Conservation (phyloP, 2,329 filamentous ascomycete species). For the Trematosphaeria pertusa region DNA sequence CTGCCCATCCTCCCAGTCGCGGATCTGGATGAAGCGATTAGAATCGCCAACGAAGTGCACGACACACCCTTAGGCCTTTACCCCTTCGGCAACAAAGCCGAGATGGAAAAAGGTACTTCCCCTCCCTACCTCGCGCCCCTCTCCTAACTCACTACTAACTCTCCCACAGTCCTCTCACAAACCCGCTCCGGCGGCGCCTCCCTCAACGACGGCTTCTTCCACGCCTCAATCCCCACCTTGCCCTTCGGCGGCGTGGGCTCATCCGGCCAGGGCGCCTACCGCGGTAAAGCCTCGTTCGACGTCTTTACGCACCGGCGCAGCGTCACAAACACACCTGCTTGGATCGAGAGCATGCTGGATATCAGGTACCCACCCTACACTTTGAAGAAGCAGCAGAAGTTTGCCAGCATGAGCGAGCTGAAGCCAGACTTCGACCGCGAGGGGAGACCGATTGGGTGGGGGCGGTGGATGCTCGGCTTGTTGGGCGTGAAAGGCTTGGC, state of each 20-base stretch:
- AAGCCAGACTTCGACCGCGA: conserved; percentile 68
- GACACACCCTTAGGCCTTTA: conserved; percentile 84
- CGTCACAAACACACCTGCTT: conserved; percentile 68
- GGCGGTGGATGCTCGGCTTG: conserved; percentile 40
- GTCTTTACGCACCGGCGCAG: conserved; percentile 68
- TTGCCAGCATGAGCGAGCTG: conserved; percentile 57
- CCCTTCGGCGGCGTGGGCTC: conserved; percentile 85
- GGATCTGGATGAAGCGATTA: conserved; percentile 84
- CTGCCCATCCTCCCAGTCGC: conserved; percentile 82
- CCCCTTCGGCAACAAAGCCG: conserved; percentile 81
- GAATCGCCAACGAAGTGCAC: conserved; percentile 79
- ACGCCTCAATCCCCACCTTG: conserved; percentile 72
- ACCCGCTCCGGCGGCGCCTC: conserved; percentile 60
- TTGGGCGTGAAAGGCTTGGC: conserved; percentile 40
- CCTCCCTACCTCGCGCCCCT: too few species aligned
- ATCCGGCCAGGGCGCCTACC: conserved; percentile 78
- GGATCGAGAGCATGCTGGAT: conserved; percentile 71
- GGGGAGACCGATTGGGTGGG: conserved; percentile 50
- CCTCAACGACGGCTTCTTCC: conserved; percentile 69
- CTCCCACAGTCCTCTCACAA: conserved; percentile 53
- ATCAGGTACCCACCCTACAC: conserved; percentile 70
- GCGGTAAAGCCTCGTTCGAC: conserved; percentile 77
- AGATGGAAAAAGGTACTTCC: conserved; percentile 68
- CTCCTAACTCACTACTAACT: not conserved
- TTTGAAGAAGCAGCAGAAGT: conserved; percentile 61